Evolutionary conservation across 2,329 filamentous ascomycete genomes (phyloP).

Genomic region (Coniella vitis): DNA sequence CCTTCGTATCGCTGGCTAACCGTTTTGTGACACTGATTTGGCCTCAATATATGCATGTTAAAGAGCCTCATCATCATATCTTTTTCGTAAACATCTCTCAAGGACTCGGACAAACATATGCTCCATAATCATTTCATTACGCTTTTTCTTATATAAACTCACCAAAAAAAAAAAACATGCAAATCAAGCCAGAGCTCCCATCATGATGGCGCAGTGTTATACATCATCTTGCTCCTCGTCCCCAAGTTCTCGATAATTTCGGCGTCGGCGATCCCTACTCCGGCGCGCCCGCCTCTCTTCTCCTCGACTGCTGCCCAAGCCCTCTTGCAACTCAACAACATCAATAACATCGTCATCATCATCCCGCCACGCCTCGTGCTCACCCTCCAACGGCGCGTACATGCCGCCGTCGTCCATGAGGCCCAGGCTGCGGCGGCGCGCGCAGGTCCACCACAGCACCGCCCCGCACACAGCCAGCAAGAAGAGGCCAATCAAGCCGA

Average conservation of each 20-base stretch:
- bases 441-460: conserved; percentile 11
- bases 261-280: too few species aligned
- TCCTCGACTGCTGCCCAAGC: not conserved
- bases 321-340: conserved; percentile 6
- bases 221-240: not conserved
- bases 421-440: not conserved
- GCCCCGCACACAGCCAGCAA: conserved; percentile 4
- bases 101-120: too few species aligned
- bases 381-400: not conserved
- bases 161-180: too few species aligned
- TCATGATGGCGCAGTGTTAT: too few species aligned
- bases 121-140: too few species aligned
- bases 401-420: not conserved
- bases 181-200: too few species aligned
- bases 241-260: not conserved
- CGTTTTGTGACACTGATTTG: too few species aligned
- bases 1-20: too few species aligned
- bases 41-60: too few species aligned
- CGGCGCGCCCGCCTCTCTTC: not conserved
- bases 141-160: too few species aligned
- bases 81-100: too few species aligned
- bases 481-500: not conserved
- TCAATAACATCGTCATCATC: not conserved
- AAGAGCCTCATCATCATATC: too few species aligned
- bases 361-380: not conserved